Percentiles rank a stretch among this genome's conserved stretches.
These are phyloP conservation scores for Candida stauntonica DNA, from an alignment of 805 yeast species.

Conservation along the genomic window DNA sequence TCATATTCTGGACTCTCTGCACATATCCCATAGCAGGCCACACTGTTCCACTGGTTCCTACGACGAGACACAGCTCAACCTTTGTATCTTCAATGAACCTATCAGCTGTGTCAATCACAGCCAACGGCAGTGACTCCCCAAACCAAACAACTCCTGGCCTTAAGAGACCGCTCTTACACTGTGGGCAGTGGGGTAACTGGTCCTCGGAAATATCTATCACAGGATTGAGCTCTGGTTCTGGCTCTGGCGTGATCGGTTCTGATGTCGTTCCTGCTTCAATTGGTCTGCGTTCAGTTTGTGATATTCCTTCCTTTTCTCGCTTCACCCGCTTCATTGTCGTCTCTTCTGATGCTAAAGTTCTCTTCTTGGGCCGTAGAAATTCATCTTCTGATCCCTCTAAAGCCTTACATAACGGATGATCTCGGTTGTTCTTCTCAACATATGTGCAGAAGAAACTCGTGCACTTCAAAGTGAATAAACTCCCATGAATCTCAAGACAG, in stretches of 20 bases:
- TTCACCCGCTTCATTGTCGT: conserved; percentile 11
- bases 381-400: conserved; percentile 39
- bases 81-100: conserved; percentile 49
- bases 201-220: conserved; percentile 42
- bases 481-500: conserved; percentile 77
- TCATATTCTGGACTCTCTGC: conserved; percentile 64
- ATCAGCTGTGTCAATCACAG: conserved; percentile 62
- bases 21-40: conserved; percentile 95
- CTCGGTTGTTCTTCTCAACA: conserved; percentile 45
- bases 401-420: conserved; percentile 57
- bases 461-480: conserved; percentile 67
- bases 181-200: conserved; percentile 74
- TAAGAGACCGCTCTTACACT: conserved; percentile 58
- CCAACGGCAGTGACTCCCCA: conserved; percentile 79
- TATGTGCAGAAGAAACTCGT: conserved; percentile 72
- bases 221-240: conserved; percentile 45
- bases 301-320: conserved; percentile 4
- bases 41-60: conserved; percentile 81
- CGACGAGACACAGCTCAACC: conserved; percentile 73
- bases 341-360: conserved; percentile 4
- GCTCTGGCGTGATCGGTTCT: conserved; percentile 15
- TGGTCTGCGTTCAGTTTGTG: background rate
- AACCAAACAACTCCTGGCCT: conserved; percentile 95
- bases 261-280: background rate
- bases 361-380: conserved; percentile 22